Conservation (phyloP, 768 basidiomycete genomes). For the Suillus occidentalis region DNA sequence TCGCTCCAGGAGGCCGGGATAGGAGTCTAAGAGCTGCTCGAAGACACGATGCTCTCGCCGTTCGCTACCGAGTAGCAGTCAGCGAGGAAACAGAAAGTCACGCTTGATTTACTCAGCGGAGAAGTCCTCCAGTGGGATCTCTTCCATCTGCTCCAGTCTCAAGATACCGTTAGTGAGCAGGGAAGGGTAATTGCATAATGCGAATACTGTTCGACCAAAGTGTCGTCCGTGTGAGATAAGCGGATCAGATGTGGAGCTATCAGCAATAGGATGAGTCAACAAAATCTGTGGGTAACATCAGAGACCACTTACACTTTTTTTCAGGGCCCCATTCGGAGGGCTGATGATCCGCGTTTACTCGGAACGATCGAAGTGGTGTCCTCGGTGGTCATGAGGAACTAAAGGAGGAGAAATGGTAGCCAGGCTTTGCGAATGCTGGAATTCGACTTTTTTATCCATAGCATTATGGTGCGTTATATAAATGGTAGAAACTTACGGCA, state of each 20-base stretch:
- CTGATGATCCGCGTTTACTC: background rate
- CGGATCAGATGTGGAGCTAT: conserved; percentile 3
- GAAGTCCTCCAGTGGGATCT: background rate
- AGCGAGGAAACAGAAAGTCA: too few relatives aligned
- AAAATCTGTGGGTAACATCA: background rate
- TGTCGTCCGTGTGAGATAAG: conserved; percentile 2
- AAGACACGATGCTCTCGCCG: too few relatives aligned
- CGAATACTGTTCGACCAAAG: conserved; percentile 18
- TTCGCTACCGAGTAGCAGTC: too few relatives aligned
- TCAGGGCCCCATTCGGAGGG: conserved; percentile 16
- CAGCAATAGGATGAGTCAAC: background rate
- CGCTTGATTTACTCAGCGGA: background rate
- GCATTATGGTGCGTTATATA: too few relatives aligned
- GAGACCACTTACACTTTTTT: conserved; percentile 7
- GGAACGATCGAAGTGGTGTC: background rate
- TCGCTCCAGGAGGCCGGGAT: too few relatives aligned
- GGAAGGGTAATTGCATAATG: conserved; percentile 15
- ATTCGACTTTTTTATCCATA: too few relatives aligned
- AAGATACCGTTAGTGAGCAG: conserved; percentile 18
- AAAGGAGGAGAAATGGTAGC: background rate
- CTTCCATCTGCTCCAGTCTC: conserved; percentile 7
- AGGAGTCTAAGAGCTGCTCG: too few relatives aligned
- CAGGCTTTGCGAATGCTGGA: too few relatives aligned
- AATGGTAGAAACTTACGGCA: background rate
- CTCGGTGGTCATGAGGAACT: background rate